Evolutionary conservation across 1,284 basidiomycete genomes (phyloP).

Genomic region (Sanghuangporus weigelae): DNA sequence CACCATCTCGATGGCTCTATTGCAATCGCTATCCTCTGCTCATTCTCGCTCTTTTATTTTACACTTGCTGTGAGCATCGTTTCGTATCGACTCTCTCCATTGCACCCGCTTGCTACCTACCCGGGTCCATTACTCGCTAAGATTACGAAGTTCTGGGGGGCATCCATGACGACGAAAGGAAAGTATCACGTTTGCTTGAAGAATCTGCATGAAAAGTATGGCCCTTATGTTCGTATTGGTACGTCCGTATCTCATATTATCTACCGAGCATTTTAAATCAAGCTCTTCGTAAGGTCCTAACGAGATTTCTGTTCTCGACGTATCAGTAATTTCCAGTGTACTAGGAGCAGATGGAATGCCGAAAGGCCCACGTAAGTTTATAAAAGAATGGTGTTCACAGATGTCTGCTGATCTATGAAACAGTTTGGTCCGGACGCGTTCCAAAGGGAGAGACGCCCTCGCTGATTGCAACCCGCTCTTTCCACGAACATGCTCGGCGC

Average conservation of each 20-base stretch:
- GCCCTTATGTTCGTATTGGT: slow-evolving; percentile 22
- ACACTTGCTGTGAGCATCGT: slow-evolving; percentile 15
- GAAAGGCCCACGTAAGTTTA: slow-evolving; percentile 30
- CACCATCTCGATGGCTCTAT: slow-evolving; percentile 18
- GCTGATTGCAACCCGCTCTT: slow-evolving; percentile 24
- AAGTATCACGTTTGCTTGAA: slow-evolving; percentile 2
- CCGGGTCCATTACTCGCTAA: slow-evolving; percentile 22
- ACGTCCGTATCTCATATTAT: neutral
- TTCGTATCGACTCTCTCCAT: slow-evolving; percentile 23
- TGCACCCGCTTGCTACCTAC: slow-evolving; percentile 23
- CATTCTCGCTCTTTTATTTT: slow-evolving; percentile 17
- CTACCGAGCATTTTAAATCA: neutral
- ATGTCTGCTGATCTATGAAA: slow-evolving; percentile 26
- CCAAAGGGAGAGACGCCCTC: neutral
- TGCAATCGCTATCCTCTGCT: slow-evolving; percentile 17
- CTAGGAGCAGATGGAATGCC: slow-evolving; percentile 27
- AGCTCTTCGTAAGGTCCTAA: slow-evolving; percentile 28
- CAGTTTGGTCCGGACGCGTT: slow-evolving; percentile 1
- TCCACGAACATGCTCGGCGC: slow-evolving; percentile 32
- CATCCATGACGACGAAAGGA: slow-evolving; percentile 11
- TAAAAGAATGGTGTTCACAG: slow-evolving; percentile 21
- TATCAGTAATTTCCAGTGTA: slow-evolving; percentile 25
- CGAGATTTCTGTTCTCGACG: slow-evolving; percentile 29
- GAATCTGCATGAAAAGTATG: slow-evolving; percentile 21
- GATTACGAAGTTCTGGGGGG: slow-evolving; percentile 19